phyloP scores from a whole-genome alignment of 2,329 filamentous ascomycete species.

The Cercospora janseana region DNA sequence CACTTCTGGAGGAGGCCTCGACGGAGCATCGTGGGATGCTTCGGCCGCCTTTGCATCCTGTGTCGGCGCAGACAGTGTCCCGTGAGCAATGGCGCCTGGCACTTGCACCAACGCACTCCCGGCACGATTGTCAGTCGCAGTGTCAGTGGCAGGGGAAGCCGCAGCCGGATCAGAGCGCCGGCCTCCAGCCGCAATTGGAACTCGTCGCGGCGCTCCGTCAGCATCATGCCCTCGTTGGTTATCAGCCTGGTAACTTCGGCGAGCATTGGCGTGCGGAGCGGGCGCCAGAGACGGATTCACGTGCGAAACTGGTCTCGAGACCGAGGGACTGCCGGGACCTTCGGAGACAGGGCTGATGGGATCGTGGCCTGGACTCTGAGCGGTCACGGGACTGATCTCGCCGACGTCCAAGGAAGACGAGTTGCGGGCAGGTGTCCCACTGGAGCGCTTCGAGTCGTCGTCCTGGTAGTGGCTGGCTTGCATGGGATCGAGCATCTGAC shows the following conservation, averaged over 20 bases:
- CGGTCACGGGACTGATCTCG: slow-evolving; percentile 30
- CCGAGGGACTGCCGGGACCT: slow-evolving; percentile 13
- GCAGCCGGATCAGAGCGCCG: too few relatives aligned
- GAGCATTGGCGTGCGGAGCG: slow-evolving; percentile 10
- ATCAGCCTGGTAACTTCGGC: slow-evolving; percentile 12
- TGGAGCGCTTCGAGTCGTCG: slow-evolving; percentile 30
- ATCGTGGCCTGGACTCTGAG: slow-evolving; percentile 16
- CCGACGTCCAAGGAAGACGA: slow-evolving; percentile 24
- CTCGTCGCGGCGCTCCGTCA: too few relatives aligned
- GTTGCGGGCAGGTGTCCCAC: slow-evolving; percentile 20
- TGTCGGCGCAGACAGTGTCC: too few relatives aligned
- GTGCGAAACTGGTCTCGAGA: slow-evolving; percentile 24
- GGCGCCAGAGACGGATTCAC: slow-evolving; percentile 14
- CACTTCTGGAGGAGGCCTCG: too few relatives aligned
- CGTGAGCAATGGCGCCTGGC: too few relatives aligned
- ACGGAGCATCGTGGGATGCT: too few relatives aligned
- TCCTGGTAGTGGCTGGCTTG: slow-evolving; percentile 32
- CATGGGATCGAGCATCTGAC: slow-evolving; percentile 34
- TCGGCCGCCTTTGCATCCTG: too few relatives aligned
- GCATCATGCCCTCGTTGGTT: too few relatives aligned
- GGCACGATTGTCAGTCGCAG: too few relatives aligned
- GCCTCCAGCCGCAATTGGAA: too few relatives aligned
- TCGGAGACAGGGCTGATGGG: slow-evolving; percentile 24
- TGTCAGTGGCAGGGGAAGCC: too few relatives aligned
- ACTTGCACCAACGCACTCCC: too few relatives aligned